Conservation (phyloP, 2,329 filamentous ascomycete species). For the Claviceps purpurea region DNA sequence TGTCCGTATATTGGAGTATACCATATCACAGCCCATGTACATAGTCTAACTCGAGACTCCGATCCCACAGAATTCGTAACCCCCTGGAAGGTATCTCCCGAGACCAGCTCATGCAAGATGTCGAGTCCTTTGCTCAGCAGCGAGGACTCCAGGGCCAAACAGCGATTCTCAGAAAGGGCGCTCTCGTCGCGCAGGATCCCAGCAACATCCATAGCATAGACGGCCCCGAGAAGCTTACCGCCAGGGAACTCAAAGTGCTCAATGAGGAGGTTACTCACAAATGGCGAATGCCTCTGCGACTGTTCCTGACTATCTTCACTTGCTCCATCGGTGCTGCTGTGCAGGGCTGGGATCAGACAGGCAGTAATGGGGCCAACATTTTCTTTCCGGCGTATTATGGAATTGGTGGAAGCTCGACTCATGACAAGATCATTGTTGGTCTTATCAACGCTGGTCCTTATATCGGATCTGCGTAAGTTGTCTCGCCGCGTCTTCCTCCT, state of each 20-base stretch:
- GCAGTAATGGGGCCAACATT: slow-evolving; percentile 45
- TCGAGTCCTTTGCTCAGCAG: slow-evolving; percentile 43
- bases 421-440: slow-evolving; percentile 23
- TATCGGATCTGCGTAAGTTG: slow-evolving; percentile 39
- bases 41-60: neutral
- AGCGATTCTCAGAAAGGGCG: slow-evolving; percentile 42
- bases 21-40: neutral
- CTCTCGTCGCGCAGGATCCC: slow-evolving; percentile 44
- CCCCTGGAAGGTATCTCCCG: slow-evolving; percentile 35
- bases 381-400: slow-evolving; percentile 36
- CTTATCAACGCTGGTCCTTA: slow-evolving; percentile 17
- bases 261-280: slow-evolving; percentile 44
- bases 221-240: slow-evolving; percentile 39
- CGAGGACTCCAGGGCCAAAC: slow-evolving; percentile 47
- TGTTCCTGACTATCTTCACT: slow-evolving; percentile 29
- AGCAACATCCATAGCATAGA: slow-evolving; percentile 38
- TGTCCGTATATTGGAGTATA: too few species aligned
- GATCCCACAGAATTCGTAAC: slow-evolving; percentile 28
- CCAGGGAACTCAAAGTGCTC: slow-evolving; percentile 44
- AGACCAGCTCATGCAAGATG: slow-evolving; percentile 40
- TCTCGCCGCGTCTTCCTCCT: too few species aligned
- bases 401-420: slow-evolving; percentile 23
- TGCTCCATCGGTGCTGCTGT: slow-evolving; percentile 42
- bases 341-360: slow-evolving; percentile 52
- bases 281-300: slow-evolving; percentile 33